Evolutionary conservation across 2,329 filamentous ascomycete species (phyloP), one percentile per base, ranked within the genome.

Genomic region (Didymellaceae sp.): DNA sequence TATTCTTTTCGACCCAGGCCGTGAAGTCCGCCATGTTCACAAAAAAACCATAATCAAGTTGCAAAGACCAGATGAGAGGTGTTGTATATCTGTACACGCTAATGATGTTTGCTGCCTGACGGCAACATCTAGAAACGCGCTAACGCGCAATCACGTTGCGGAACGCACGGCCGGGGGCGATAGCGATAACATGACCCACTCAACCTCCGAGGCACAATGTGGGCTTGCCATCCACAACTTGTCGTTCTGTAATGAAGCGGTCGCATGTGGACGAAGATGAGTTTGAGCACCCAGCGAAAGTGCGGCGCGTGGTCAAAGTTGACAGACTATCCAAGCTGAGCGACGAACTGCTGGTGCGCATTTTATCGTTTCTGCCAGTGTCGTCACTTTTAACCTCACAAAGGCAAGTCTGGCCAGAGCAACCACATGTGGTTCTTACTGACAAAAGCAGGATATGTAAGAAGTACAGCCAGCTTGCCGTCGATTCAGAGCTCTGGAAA

Each of bases 401-500:
- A 71, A 80, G 81, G 83, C 85, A 74, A 13, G 26, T 13, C 16
- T 16, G 13, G 7, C 11, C 7, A n/a, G n/a, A n/a, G 1, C 7
- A 13, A 3, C 5, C n/a, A 22, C 2, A 17, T 14, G 18, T 16
- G 3, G 13, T n/a, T 7, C 28, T 11, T 31, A n/a, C 39, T 63
- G 5, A 66, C 35, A 17, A 8, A 10, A 30, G 5, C 77, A 81
- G 85, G 45, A 80, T 92, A n/a, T 97, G 91, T 2, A 84, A 77
- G 45, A 90, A 89, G 52, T 88, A 96, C 66, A 80, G 86, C 61
- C 80, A 79, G 30, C 81, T 97, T 14, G 82, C 90, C 6, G 81
- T 82, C 45, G 94, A 97, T 72, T 88, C 88, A 0, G 91, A 97
- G 69, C 77, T 97, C 48, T 99, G 94, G 94, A 94, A 93, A 71